Base-by-base conservation (phyloP, 768 basidiomycete species). In the Phlegmacium glaucopus region DNA sequence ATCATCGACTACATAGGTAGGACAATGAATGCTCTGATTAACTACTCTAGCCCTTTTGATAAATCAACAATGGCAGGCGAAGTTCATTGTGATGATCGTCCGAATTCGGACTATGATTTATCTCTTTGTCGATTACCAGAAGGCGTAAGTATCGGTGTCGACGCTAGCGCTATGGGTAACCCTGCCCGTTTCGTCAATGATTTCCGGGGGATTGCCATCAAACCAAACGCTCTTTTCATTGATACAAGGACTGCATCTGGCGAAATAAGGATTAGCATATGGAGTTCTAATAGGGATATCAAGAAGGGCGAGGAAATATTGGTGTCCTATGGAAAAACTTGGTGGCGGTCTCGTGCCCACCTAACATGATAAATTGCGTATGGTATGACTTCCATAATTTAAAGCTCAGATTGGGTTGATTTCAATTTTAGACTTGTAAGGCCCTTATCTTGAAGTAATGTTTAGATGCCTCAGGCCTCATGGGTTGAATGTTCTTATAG, bases 181-280 rank as follows among this genome's bases (percentile, higher is more conserved):
- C 90, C 93, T 63, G 86, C 85, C 1, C 73, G 94, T 58, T 94
- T 95, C 61, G 74, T 91, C 49, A 96, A 96, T 56, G 94, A 95
- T 70, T 97, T 86, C 66, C 78, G 94, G 46, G 90, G 91, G 2
- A 72, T 93, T n/a, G 69, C 61, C 41, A 62, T 64, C 17, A 83
- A 72, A 60, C 82, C 90, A 4, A 93, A 93, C 54, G 86, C 82
- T 1, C 55, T 78, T 25, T 92, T 92, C 56, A 68, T 72, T 42
- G 88, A 90, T 35, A 65, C 67, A 30, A 69, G 79, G 49, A 73
- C 72, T 9, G 53, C 49, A 15, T 57, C 53, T 28, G 90, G 87
- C 13, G 87, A 87, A 62, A 64, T 87, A 52, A 70, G 80, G 42
- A 94, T 96, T 78, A 75, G 83, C 50, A 75, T 97, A 27, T 87